Evolutionary conservation across 2,329 filamentous ascomycete genomes (phyloP), one percentile per base, ranked within the genome.

Genomic region (Ophiostoma novo-ulmi): DNA sequence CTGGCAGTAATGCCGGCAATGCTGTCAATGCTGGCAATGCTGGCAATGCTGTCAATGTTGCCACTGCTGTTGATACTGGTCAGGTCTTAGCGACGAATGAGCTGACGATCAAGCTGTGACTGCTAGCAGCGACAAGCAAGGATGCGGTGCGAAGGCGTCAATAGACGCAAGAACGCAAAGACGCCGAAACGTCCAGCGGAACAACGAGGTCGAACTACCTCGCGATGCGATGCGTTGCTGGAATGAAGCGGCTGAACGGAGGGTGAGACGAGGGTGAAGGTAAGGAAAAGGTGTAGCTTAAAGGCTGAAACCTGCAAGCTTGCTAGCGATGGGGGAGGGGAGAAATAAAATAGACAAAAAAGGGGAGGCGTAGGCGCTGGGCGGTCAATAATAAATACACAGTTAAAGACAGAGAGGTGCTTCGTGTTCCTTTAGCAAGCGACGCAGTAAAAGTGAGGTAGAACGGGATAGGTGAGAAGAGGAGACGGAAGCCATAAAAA

Each of bases 221-320:
- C 55, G 44, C 44, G 44, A 48, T 20, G 5, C 39, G 31, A 41
- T 39, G 63, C 70, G 70, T 66, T 63, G 44, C 39, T 69, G 26
- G 36, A 67, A 36, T 64, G 17, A 35, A 63, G 67, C 67, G 67
- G 70, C 61, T 63, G 63, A 63, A 52, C 36, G 67, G 44, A 67
- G 38, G 35, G 38, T 44, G n/a, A 48, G 11, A 67, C 22, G n/a
- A 41, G 36, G 35, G 63, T 67, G 38, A 35, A 48, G 65, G n/a
- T 20, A 20, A n/a, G 58, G 38, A 67, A 71, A 66, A 38, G 38
- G 36, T 55, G 61, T 67, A 71, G 70, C 70, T 69, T 67, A 58
- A 63, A 69, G 67, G 70, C 70, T 71, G 63, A 69, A 71, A 69
- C 70, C 70, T 52, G 70, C 39, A 69, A 71, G 70, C 70, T 71